Conservation (phyloP, 2,329 filamentous ascomycete species). For the Huntiella moniliformis region DNA sequence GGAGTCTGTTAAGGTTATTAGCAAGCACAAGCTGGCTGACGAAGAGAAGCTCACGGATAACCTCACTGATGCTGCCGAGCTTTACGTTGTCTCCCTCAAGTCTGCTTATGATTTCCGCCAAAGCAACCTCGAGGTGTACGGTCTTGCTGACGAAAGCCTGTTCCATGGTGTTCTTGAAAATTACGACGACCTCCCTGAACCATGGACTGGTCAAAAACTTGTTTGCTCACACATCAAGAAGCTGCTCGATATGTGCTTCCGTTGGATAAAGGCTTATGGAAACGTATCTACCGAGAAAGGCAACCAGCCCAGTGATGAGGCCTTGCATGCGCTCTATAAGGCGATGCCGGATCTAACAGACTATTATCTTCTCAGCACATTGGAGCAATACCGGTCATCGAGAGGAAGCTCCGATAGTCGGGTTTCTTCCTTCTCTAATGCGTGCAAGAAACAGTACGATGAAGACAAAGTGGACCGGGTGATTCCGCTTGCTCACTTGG, state of each 20-base stretch:
- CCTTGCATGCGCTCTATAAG: too few relatives aligned
- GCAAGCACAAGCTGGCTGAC: constrained; percentile 40
- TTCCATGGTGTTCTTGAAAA: constrained; percentile 43
- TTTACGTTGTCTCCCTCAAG: constrained; percentile 39
- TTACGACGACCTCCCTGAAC: constrained; percentile 53
- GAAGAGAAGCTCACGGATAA: constrained; percentile 34
- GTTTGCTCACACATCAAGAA: constrained; percentile 43
- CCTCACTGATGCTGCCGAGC: constrained; percentile 47
- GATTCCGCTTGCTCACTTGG: constrained; percentile 32
- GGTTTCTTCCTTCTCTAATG: constrained; percentile 24
- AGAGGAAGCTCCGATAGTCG: constrained; percentile 26
- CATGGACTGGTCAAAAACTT: constrained; percentile 64
- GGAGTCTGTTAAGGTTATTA: constrained; percentile 55
- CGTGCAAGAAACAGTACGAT: constrained; percentile 29
- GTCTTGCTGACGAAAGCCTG: constrained; percentile 47
- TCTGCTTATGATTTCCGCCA: constrained; percentile 52
- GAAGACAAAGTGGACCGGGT: constrained; percentile 33
- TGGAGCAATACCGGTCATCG: constrained; percentile 34
- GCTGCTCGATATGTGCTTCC: constrained; percentile 36
- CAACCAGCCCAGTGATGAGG: too few relatives aligned
- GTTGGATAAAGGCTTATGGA: constrained; percentile 33
- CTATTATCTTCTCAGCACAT: constrained; percentile 33
- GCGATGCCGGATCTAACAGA: constrained; percentile 32
- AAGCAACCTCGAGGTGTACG: constrained; percentile 51
- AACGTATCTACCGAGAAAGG: constrained; percentile 1